These are phyloP conservation scores for Botrytis deweyae DNA, from an alignment of 2,329 filamentous ascomycete genomes.

Conservation along the genomic window DNA sequence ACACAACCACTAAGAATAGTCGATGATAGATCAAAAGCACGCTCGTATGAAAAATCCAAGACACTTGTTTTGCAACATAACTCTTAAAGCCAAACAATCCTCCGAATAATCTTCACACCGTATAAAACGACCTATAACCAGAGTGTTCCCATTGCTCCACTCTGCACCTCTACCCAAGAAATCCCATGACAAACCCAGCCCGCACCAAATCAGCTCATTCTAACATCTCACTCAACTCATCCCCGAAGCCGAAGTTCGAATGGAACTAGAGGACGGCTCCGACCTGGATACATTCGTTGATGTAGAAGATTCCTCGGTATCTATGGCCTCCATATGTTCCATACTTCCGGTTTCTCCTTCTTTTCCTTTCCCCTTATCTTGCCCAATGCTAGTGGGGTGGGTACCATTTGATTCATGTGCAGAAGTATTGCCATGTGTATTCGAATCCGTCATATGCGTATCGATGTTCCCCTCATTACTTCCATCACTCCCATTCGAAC, in stretches of 20 bases:
- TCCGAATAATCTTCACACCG: background rate
- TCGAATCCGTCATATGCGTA: conserved; percentile 16
- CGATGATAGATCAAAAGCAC: background rate
- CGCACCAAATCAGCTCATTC: background rate
- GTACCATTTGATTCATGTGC: conserved; percentile 20
- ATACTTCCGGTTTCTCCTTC: conserved; percentile 5
- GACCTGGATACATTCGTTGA: conserved; percentile 29
- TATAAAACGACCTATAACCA: background rate
- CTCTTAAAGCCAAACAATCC: background rate
- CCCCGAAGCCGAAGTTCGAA: conserved; percentile 31
- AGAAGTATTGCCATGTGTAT: conserved; percentile 25
- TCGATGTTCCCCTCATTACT: background rate
- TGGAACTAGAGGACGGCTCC: conserved; percentile 31
- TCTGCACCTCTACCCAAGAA: background rate
- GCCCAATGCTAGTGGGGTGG: conserved; percentile 23
- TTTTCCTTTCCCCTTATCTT: conserved; percentile 22
- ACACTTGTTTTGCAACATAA: conserved; percentile 1
- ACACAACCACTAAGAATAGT: background rate
- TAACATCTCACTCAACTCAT: conserved; percentile 21
- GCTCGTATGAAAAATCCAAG: background rate
- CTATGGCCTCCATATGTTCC: conserved; percentile 24
- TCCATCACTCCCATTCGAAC: background rate
- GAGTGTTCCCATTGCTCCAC: background rate
- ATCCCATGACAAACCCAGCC: background rate
- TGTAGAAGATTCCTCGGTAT: conserved; percentile 28